Evolutionary conservation across 495 filamentous ascomycete genomes (phyloP).

Genomic region (Neurospora hispaniola): DNA sequence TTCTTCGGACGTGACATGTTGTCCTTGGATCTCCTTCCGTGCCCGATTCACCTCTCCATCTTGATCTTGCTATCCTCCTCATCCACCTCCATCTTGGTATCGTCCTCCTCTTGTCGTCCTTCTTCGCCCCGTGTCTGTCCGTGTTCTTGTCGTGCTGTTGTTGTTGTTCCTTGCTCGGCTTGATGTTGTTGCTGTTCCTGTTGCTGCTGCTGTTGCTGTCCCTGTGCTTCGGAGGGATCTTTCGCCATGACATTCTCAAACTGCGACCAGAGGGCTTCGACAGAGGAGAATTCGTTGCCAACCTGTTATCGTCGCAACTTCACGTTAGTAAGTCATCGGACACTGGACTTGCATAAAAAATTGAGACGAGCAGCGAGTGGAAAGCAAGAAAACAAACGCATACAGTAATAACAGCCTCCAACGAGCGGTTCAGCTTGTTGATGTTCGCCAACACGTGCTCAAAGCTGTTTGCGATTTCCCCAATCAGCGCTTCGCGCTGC

Average conservation of each 20-base stretch:
- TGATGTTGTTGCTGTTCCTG: constrained; percentile 14
- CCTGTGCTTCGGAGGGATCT: constrained; percentile 41
- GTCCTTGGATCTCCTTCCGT: background rate
- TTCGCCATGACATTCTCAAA: constrained; percentile 95
- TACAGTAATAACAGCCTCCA: constrained; percentile 89
- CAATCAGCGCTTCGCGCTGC: constrained; percentile 66
- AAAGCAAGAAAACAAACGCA: constrained; percentile 10
- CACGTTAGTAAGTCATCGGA: too few species aligned
- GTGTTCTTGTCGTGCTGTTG: constrained; percentile 20
- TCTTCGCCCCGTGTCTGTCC: constrained; percentile 2
- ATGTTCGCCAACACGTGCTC: constrained; percentile 93
- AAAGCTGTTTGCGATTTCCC: constrained; percentile 78
- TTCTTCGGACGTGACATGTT: background rate
- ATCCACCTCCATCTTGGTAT: background rate
- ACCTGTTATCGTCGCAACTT: constrained; percentile 45
- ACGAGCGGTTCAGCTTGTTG: constrained; percentile 83
- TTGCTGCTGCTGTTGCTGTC: constrained; percentile 24
- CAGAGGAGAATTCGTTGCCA: constrained; percentile 92
- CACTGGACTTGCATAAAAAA: too few species aligned
- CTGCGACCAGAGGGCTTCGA: constrained; percentile 92
- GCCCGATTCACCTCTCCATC: background rate
- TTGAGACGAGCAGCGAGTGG: too few species aligned
- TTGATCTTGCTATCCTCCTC: background rate
- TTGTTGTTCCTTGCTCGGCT: constrained; percentile 19
- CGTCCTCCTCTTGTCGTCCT: background rate